phyloP scores from a whole-genome alignment of 2,329 filamentous ascomycete genomes.

The Harringtonia aguacate region DNA sequence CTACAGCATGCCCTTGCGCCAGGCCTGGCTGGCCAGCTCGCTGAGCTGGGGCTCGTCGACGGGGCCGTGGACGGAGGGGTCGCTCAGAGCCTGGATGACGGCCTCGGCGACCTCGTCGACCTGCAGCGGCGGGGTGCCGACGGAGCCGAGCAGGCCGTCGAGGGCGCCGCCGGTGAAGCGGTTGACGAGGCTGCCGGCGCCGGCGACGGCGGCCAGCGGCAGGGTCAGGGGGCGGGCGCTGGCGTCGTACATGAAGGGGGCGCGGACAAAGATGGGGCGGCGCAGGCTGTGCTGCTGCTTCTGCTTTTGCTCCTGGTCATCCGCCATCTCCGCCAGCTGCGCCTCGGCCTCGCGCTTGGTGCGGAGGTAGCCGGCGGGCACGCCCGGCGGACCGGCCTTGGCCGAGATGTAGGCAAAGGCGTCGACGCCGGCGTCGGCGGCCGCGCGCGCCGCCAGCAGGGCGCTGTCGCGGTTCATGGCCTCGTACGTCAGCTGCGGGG shows the following conservation, averaged over 20 bases:
- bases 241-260: slow-evolving; percentile 82
- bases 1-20: slow-evolving; percentile 86
- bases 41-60: slow-evolving; percentile 76
- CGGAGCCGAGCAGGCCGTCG: slow-evolving; percentile 67
- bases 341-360: slow-evolving; percentile 87
- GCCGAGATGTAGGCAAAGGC: slow-evolving; percentile 86
- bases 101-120: slow-evolving; percentile 82
- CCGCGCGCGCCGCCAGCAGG: slow-evolving; percentile 70
- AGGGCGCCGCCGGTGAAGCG: slow-evolving; percentile 65
- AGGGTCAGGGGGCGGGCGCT: slow-evolving; percentile 70
- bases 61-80: slow-evolving; percentile 61
- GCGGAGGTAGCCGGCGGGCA: slow-evolving; percentile 76
- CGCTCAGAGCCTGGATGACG: slow-evolving; percentile 74
- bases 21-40: slow-evolving; percentile 66
- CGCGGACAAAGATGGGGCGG: slow-evolving; percentile 71
- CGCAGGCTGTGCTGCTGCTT: slow-evolving; percentile 4
- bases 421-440: slow-evolving; percentile 49
- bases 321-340: slow-evolving; percentile 1
- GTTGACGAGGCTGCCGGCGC: slow-evolving; percentile 68
- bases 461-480: slow-evolving; percentile 92
- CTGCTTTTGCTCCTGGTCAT: no score
- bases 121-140: slow-evolving; percentile 76
- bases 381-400: slow-evolving; percentile 70
- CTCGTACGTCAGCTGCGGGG: slow-evolving; percentile 74
- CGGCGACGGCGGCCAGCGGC: slow-evolving; percentile 69